Percentiles rank a stretch among this genome's conserved stretches.
phyloP scores from a whole-genome alignment of 352 stramenopile genomes.

The Thraustochytrium striatum region DNA sequence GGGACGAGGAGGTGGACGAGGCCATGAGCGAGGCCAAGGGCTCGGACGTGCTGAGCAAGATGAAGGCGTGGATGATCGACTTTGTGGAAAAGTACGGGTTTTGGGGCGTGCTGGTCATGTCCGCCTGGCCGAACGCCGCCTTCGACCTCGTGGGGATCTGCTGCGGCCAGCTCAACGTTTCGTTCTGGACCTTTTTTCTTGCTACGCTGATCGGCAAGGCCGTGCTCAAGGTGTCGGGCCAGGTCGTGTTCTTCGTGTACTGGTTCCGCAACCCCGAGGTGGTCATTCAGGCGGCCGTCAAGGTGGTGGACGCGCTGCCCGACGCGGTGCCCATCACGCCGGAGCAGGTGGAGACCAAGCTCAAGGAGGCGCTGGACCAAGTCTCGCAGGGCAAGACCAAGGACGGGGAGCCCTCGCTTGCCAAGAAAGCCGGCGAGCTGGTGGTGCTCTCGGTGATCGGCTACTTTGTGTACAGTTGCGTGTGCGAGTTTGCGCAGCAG shows the following conservation, averaged over 20 bases:
- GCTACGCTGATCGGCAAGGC: constrained; percentile 87
- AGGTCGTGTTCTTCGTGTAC: constrained; percentile 59
- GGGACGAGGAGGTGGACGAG: constrained; percentile 81
- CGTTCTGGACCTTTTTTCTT: constrained; percentile 90
- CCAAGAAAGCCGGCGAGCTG: constrained; percentile 73
- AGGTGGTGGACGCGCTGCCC: constrained; percentile 52
- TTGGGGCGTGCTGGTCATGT: constrained; percentile 85
- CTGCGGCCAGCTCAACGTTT: constrained; percentile 87
- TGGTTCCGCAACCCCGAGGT: constrained; percentile 50
- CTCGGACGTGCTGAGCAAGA: constrained; percentile 79
- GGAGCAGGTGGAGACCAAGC: constrained; percentile 70
- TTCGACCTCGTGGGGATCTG: constrained; percentile 90
- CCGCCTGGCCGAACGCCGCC: constrained; percentile 85
- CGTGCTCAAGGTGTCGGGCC: constrained; percentile 82
- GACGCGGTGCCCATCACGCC: constrained; percentile 86
- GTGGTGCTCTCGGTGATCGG: constrained; percentile 75
- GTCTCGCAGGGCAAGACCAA: constrained; percentile 65
- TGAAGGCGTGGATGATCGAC: constrained; percentile 86
- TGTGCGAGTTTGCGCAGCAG: constrained; percentile 81
- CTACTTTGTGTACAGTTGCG: constrained; percentile 80
- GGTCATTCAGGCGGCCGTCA: constrained; percentile 43
- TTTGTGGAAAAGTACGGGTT: constrained; percentile 85
- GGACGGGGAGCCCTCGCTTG: constrained; percentile 60
- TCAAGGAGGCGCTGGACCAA: constrained; percentile 73
- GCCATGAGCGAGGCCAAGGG: constrained; percentile 20